Percentiles rank a stretch among this genome's conserved stretches.
phyloP scores from a whole-genome alignment of 1,139 yeast genomes.

The Yarrowia galli region DNA sequence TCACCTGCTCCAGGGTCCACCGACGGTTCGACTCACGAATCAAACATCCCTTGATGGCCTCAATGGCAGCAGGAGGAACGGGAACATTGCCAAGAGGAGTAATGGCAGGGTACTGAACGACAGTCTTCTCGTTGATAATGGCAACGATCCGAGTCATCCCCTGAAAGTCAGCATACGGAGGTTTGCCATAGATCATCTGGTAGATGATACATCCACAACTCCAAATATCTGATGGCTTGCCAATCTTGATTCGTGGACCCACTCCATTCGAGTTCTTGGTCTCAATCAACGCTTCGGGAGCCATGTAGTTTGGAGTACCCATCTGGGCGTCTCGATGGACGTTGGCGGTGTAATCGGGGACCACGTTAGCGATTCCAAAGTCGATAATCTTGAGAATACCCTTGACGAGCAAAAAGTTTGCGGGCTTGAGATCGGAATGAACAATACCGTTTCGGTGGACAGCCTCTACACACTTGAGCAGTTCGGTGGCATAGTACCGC shows the following conservation, averaged over 20 bases:
- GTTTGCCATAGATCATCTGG: conserved; percentile 92
- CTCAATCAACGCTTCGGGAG: conserved; percentile 90
- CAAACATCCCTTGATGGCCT: conserved; percentile 75
- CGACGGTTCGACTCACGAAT: conserved; percentile 74
- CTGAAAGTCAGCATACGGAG: conserved; percentile 84
- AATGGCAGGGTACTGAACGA: conserved; percentile 68
- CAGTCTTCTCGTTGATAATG: conserved; percentile 84
- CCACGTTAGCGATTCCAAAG: conserved; percentile 95
- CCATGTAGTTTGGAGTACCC: conserved; percentile 98
- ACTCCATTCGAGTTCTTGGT: conserved; percentile 53
- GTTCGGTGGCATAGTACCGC: conserved; percentile 78
- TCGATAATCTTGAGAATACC: conserved; percentile 89
- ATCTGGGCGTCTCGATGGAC: conserved; percentile 89
- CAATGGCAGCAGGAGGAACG: conserved; percentile 75
- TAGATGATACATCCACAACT: conserved; percentile 96
- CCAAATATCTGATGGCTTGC: conserved; percentile 97
- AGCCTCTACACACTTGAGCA: conserved; percentile 82
- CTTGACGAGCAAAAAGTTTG: conserved; percentile 86
- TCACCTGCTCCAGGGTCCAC: conserved; percentile 67
- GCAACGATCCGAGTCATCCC: conserved; percentile 85
- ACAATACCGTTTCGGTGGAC: conserved; percentile 90
- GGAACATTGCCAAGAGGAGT: conserved; percentile 64
- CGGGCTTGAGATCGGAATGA: conserved; percentile 95
- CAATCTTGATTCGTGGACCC: conserved; percentile 65
- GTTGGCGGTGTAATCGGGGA: conserved; percentile 91